Conservation (phyloP, 2,329 filamentous ascomycete species). For the Talaromyces sp. region DNA sequence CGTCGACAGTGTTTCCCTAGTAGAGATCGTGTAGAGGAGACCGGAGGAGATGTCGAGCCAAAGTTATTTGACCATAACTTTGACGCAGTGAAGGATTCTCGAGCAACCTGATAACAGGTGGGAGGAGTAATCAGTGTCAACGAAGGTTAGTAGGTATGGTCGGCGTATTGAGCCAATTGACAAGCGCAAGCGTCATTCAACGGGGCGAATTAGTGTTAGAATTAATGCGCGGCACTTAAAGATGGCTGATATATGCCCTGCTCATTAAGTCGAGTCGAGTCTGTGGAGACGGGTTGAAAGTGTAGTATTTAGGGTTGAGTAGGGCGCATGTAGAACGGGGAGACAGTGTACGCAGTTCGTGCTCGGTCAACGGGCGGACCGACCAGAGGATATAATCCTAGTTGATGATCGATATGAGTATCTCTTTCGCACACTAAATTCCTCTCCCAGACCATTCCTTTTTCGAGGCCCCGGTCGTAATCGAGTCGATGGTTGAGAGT, state of each 20-base stretch:
- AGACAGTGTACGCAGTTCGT: not conserved
- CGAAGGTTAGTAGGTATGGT: not conserved
- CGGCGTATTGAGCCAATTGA: not conserved
- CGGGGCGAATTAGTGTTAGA: not conserved
- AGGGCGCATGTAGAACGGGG: not conserved
- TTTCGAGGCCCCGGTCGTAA: not conserved
- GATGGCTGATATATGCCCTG: not conserved
- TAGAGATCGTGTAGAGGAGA: not conserved
- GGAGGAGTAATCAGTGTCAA: not conserved
- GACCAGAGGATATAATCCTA: not conserved
- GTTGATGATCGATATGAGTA: not conserved
- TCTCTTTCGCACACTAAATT: not conserved
- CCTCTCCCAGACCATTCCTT: not conserved
- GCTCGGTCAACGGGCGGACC: not conserved
- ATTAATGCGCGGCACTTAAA: not conserved
- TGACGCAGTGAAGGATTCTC: not conserved
- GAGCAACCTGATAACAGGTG: not conserved
- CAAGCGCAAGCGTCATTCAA: not conserved
- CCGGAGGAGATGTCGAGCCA: not conserved
- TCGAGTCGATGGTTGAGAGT: not conserved
- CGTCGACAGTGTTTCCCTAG: not conserved
- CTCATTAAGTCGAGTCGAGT: not conserved
- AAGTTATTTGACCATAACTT: constrained; percentile 2
- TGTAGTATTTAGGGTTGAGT: not conserved
- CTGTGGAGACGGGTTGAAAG: not conserved